Evolutionary conservation across 441 rosid species (phyloP).

Genomic region (Populus hybrid): DNA sequence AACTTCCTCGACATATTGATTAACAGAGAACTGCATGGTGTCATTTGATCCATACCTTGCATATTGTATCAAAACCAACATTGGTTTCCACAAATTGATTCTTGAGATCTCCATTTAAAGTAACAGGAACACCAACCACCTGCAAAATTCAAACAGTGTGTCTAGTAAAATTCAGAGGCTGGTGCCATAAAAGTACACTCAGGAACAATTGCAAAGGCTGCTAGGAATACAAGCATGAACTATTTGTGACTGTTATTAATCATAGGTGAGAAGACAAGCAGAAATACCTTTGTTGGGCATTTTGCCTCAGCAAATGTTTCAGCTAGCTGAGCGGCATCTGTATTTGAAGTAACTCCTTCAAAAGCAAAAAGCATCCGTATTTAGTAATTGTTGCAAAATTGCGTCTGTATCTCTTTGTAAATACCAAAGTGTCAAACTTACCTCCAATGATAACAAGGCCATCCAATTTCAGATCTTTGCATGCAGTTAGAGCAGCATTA

Average conservation of each 20-base stretch:
- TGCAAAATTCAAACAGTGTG: constrained; percentile 23
- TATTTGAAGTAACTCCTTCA: constrained; percentile 93
- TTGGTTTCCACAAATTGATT: constrained; percentile 95
- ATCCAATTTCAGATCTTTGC: constrained; percentile 88
- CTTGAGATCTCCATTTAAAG: constrained; percentile 95
- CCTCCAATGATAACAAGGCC: constrained; percentile 99
- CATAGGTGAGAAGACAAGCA: not conserved
- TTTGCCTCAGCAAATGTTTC: constrained; percentile 91
- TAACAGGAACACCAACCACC: constrained; percentile 99
- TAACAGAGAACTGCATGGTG: not conserved
- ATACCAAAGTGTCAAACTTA: constrained; percentile 24
- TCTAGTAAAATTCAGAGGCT: not conserved
- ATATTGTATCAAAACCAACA: constrained; percentile 97
- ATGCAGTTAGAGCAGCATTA: constrained; percentile 75
- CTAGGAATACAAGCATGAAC: not conserved
- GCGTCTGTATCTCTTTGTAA: not conserved
- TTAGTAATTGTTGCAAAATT: constrained; percentile 13
- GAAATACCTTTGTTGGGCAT: constrained; percentile 82
- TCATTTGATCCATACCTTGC: constrained; percentile 57
- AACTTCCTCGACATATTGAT: not conserved
- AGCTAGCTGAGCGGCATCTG: constrained; percentile 99
- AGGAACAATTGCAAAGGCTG: not conserved
- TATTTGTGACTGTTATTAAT: not conserved
- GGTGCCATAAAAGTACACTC: not conserved
- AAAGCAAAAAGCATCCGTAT: constrained; percentile 18